Evolutionary conservation across 1,139 yeast species (phyloP).

Genomic region (Yamadazyma mexicana): DNA sequence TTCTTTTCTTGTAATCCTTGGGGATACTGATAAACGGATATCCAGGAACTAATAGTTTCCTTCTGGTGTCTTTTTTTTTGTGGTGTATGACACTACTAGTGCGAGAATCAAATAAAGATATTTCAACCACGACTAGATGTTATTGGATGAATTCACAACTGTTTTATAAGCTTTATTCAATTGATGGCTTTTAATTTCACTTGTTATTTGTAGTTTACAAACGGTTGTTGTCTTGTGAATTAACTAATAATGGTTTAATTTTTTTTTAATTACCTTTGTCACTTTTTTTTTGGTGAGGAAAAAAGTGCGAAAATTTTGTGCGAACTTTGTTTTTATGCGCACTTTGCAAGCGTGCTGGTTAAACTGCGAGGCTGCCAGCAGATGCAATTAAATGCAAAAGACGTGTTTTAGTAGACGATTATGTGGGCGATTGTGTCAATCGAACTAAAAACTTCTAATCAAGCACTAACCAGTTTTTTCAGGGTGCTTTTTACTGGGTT

Average conservation of each 20-base stretch:
- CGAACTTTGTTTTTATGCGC: too few relatives aligned
- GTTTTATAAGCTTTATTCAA: background rate
- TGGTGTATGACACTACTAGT: slow-evolving; percentile 11
- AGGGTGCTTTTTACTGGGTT: too few relatives aligned
- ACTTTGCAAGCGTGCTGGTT: slow-evolving; percentile 14
- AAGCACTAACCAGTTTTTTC: too few relatives aligned
- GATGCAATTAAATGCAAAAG: too few relatives aligned
- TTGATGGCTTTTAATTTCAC: background rate
- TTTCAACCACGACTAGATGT: background rate
- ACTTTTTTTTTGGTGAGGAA: slow-evolving; percentile 1
- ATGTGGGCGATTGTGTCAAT: too few relatives aligned
- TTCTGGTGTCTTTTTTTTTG: slow-evolving; percentile 1
- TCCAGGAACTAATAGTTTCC: too few relatives aligned
- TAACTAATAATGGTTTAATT: background rate
- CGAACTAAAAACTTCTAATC: too few relatives aligned
- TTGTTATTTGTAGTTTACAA: background rate
- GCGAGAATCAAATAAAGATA: slow-evolving; percentile 4
- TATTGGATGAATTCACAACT: background rate
- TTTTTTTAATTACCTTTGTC: background rate
- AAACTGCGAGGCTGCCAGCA: slow-evolving; percentile 2
- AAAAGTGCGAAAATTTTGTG: slow-evolving; percentile 7
- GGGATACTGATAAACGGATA: too few relatives aligned
- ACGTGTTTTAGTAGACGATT: too few relatives aligned
- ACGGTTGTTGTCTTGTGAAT: background rate
- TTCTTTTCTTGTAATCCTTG: too few relatives aligned